These are phyloP conservation scores for Bolboschoenoplectus hybrid DNA, from an alignment of 202 grass and related monocot species.

Conservation along the genomic window DNA sequence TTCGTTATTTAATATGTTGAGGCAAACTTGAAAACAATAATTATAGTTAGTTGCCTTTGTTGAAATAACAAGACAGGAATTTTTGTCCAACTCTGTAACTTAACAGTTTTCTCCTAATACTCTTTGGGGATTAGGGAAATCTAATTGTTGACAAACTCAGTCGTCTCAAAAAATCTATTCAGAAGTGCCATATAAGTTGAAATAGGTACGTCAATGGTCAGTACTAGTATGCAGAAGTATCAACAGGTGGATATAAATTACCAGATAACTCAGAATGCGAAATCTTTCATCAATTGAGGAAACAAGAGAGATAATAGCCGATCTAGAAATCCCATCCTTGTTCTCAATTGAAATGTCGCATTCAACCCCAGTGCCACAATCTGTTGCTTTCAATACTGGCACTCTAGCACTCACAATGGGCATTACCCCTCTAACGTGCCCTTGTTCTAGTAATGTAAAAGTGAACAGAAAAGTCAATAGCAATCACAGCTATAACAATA, in stretches of 20 bases:
- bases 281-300: constrained; percentile 87
- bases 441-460: constrained; percentile 50
- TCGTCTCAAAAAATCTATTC: not conserved
- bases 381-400: constrained; percentile 78
- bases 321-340: constrained; percentile 92
- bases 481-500: constrained; percentile 7
- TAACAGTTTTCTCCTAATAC: not conserved
- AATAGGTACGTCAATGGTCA: not conserved
- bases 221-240: not conserved
- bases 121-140: not conserved
- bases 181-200: not conserved
- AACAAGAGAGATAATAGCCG: constrained; percentile 60
- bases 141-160: not conserved
- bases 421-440: constrained; percentile 57
- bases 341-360: constrained; percentile 91
- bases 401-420: constrained; percentile 75
- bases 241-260: constrained; percentile 44
- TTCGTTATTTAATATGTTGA: not conserved
- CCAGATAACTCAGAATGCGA: constrained; percentile 80
- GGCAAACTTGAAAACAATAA: not conserved
- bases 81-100: not conserved
- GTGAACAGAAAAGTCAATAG: constrained; percentile 29
- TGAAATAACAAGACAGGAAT: not conserved
- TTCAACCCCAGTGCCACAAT: constrained; percentile 65
- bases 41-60: not conserved